Conservation (phyloP, 2,329 filamentous ascomycete species). For the Fusarium albidum region DNA sequence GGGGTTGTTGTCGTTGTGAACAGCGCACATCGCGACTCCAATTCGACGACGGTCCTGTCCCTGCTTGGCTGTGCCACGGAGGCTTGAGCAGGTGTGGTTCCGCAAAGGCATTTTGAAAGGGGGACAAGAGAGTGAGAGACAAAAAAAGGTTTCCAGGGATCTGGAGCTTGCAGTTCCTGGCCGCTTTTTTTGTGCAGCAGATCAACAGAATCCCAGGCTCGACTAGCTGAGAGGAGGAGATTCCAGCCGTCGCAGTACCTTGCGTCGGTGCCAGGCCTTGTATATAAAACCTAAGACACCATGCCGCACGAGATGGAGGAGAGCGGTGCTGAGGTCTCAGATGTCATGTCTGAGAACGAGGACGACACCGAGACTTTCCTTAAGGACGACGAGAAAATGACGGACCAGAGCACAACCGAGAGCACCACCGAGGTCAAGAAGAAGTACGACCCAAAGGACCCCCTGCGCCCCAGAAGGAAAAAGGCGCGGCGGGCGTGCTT, state of each 20-base stretch:
- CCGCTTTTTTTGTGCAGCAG: slow-evolving; percentile 38
- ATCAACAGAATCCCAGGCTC: slow-evolving; percentile 25
- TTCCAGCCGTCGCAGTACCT: slow-evolving; percentile 31
- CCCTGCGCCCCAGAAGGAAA: slow-evolving; percentile 86
- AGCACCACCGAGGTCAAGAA: slow-evolving; percentile 66
- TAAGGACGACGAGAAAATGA: slow-evolving; percentile 60
- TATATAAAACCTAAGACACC: slow-evolving; percentile 62
- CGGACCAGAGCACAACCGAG: slow-evolving; percentile 55
- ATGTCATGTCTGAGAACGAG: slow-evolving; percentile 67
- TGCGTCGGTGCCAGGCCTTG: slow-evolving; percentile 29
- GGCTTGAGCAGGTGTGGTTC: slow-evolving; percentile 46
- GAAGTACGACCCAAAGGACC: slow-evolving; percentile 86
- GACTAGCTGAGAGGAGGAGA: slow-evolving; percentile 34
- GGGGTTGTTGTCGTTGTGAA: slow-evolving; percentile 30
- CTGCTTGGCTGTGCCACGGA: slow-evolving; percentile 43
- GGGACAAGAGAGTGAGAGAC: slow-evolving; percentile 31
- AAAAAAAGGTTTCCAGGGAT: slow-evolving; percentile 34
- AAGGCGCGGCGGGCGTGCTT: slow-evolving; percentile 96
- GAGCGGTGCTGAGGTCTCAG: slow-evolving; percentile 64
- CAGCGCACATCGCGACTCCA: slow-evolving; percentile 23
- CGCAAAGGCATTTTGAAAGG: slow-evolving; percentile 42
- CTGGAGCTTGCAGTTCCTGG: slow-evolving; percentile 45
- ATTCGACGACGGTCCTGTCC: slow-evolving; percentile 37
- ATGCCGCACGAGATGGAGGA: slow-evolving; percentile 65
- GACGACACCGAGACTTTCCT: slow-evolving; percentile 57